Conservation (phyloP, 1,284 basidiomycete genomes). For the Heterobasidion occidentale region DNA sequence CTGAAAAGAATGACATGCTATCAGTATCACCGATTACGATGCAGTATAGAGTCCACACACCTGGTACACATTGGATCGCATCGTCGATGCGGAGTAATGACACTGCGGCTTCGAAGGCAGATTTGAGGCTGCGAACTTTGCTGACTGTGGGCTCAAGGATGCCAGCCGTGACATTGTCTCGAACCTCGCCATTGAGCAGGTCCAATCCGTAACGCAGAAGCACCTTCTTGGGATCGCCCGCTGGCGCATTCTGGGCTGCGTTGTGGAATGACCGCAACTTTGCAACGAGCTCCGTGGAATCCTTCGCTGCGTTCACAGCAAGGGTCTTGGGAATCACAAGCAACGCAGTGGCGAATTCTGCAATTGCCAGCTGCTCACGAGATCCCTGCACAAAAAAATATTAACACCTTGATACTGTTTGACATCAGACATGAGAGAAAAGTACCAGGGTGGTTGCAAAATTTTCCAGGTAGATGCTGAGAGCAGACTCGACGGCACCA, state of each 20-base stretch:
- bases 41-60: slow-evolving; percentile 36
- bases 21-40: background rate
- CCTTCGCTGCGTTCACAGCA: slow-evolving; percentile 97
- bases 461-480: slow-evolving; percentile 98
- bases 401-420: background rate
- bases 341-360: slow-evolving; percentile 92
- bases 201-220: slow-evolving; percentile 94
- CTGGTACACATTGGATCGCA: slow-evolving; percentile 79
- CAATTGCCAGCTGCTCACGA: slow-evolving; percentile 96
- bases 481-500: slow-evolving; percentile 94
- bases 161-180: slow-evolving; percentile 92
- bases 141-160: slow-evolving; percentile 95
- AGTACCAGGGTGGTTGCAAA: slow-evolving; percentile 94
- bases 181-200: slow-evolving; percentile 87
- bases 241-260: slow-evolving; percentile 87
- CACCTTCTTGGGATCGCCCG: slow-evolving; percentile 92
- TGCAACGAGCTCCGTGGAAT: slow-evolving; percentile 95
- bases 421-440: slow-evolving; percentile 10
- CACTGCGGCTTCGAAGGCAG: slow-evolving; percentile 94
- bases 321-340: slow-evolving; percentile 96
- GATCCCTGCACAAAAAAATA: slow-evolving; percentile 60
- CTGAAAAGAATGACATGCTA: slow-evolving; percentile 16
- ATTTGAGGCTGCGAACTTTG: slow-evolving; percentile 96
- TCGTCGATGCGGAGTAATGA: slow-evolving; percentile 95
- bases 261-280: slow-evolving; percentile 98